A percentile compares a stretch with the other conserved stretches of the same genome.
phyloP scores from a whole-genome alignment of 164 flowering plant genomes.

The Cinnamomum micranthum region DNA sequence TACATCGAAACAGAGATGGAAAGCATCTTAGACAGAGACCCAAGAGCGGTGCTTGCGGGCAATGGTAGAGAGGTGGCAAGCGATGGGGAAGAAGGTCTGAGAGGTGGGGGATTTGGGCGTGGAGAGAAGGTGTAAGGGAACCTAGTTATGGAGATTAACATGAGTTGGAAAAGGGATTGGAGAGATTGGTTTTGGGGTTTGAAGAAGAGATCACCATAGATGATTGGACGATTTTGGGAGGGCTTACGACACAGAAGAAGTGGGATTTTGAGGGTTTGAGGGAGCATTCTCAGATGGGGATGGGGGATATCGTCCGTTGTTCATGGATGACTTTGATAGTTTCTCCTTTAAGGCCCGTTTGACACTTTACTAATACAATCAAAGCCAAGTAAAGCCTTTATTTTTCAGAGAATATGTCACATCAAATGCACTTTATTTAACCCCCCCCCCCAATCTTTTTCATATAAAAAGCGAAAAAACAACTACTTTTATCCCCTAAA shows the following conservation, averaged over 20 bases:
- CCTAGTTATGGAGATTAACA: conserved; percentile 61
- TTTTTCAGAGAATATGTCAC: too few species aligned
- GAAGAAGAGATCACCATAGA: conserved; percentile 71
- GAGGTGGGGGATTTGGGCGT: conserved; percentile 25
- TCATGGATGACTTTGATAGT: too few species aligned
- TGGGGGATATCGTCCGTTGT: too few species aligned
- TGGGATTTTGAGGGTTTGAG: conserved; percentile 31
- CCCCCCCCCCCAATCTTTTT: too few species aligned
- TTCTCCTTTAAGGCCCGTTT: too few species aligned
- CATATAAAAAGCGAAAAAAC: too few species aligned
- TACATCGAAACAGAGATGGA: too few species aligned
- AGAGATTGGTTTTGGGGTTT: conserved; percentile 37
- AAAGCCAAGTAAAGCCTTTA: too few species aligned
- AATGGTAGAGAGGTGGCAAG: conserved; percentile 67
- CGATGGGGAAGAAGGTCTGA: conserved; percentile 39
- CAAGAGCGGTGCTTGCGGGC: conserved; percentile 18
- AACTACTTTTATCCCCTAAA: too few species aligned
- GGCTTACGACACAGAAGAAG: conserved; percentile 75
- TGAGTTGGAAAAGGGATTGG: conserved; percentile 6
- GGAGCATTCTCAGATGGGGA: conserved; percentile 35
- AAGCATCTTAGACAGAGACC: too few species aligned
- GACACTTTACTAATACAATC: too few species aligned
- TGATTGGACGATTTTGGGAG: conserved; percentile 70
- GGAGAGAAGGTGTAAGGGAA: conserved; percentile 46
- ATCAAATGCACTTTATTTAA: too few species aligned